Base-by-base conservation (phyloP, 2,329 filamentous ascomycete genomes). In the Colletotrichum musae region DNA sequence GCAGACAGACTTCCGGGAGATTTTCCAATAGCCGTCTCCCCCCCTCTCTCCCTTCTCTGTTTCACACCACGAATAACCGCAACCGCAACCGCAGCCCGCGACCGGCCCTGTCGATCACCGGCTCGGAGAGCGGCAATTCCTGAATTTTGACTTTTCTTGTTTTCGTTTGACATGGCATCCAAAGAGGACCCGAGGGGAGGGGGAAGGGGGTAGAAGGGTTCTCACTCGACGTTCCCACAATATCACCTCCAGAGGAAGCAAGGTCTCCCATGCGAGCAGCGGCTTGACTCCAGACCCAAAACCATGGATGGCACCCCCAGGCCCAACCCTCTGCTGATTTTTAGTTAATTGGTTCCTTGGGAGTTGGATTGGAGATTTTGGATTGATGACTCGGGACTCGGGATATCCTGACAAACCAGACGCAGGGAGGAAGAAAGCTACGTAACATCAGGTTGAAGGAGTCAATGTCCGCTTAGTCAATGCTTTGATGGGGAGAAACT, bases 1-100 rank as follows among this genome's bases (percentile, higher is more conserved):
- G 26, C 58, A 12, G 13, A 32, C 45, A 67, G 32, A 36, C 58
- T 67, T 63, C 51, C 58, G 51, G 58, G 58, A 52, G 51, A 65
- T 48, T 39, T 52, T 9, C 54, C 32, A 50, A 41, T 18, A 48
- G 21, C 10, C 3, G 16, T 16, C 32, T 36, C 32, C 2, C 32
- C 32, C 10, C 32, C 13, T 18, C 10, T 6, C 18, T 26, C 56
- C 56, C 56, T 16, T 16, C 16, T 43, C 13, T 15, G 41, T n/a
- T 15, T 43, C 41, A 43, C 3, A 10, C 7, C 32, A 36, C 1
- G 3, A 36, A 39, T 3, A 4, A 4, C 7, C 7, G 41, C 13
- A 43, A 43, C 41, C 57, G 41, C 45, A 59, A 39, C 28, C 57
- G 28, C 26, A 10, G 9, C 32, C 32, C 32, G 32, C 45, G 12